These are phyloP conservation scores for Lathyrus tuberosus DNA, from an alignment of 306 rosid genomes.

Conservation along the genomic window DNA sequence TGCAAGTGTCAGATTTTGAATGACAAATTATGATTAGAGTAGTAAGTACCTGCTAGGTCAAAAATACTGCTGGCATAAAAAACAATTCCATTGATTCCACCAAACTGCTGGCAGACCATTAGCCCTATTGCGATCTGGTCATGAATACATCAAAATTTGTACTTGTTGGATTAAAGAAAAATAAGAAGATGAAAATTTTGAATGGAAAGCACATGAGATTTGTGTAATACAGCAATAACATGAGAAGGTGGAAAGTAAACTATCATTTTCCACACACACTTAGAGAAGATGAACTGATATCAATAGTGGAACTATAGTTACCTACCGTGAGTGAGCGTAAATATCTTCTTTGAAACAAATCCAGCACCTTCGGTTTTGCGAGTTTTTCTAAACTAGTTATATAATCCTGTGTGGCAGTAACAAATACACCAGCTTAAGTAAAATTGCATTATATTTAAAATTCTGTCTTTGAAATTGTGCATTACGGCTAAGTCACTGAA, in stretches of 20 bases:
- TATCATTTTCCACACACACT: background rate
- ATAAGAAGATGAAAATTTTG: background rate
- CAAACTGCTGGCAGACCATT: conserved; percentile 91
- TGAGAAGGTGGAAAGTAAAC: background rate
- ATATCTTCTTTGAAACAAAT: conserved; percentile 83
- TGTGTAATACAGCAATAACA: background rate
- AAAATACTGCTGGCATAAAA: conserved; percentile 80
- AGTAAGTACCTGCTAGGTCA: conserved; percentile 70
- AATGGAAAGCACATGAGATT: background rate
- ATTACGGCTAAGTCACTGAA: conserved; percentile 15
- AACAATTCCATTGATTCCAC: conserved; percentile 86
- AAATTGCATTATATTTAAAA: background rate
- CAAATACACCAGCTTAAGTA: conserved; percentile 15
- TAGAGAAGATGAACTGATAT: conserved; percentile 24
- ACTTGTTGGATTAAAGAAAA: too few relatives aligned
- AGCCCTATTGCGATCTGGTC: conserved; percentile 83
- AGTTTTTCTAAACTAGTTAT: conserved; percentile 66
- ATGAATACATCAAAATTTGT: conserved; percentile 8
- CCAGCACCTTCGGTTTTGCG: conserved; percentile 72
- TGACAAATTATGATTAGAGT: background rate
- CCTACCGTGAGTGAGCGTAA: conserved; percentile 67
- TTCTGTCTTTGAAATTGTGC: background rate
- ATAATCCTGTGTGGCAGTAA: conserved; percentile 62
- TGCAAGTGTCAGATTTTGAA: conserved; percentile 26
- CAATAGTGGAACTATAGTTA: conserved; percentile 3